phyloP scores from a whole-genome alignment of 2,329 filamentous ascomycete species.

The Fusarium longipes region DNA sequence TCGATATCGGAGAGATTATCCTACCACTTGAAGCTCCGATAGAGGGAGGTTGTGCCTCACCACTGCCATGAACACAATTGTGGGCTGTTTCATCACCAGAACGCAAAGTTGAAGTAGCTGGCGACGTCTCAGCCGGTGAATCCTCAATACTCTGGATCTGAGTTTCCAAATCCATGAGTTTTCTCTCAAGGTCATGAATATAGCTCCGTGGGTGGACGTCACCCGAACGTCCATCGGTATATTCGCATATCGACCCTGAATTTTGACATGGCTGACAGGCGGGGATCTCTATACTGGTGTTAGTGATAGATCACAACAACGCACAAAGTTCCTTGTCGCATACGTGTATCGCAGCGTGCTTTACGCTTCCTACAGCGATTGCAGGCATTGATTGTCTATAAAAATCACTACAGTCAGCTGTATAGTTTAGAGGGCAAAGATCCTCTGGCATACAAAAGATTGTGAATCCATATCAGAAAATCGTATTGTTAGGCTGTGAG shows the following conservation, averaged over 20 bases:
- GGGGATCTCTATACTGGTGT: not conserved
- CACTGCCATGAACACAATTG: not conserved
- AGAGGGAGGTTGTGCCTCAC: not conserved
- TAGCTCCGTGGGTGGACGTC: not conserved
- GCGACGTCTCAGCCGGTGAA: not conserved
- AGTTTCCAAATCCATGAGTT: not conserved
- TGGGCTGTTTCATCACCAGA: not conserved
- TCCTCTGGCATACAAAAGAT: constrained; percentile 1
- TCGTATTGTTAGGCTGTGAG: not conserved
- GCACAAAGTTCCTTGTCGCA: rapidly evolving
- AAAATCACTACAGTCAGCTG: not conserved
- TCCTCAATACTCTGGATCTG: not conserved
- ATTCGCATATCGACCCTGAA: constrained; percentile 8
- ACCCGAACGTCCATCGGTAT: constrained; percentile 13
- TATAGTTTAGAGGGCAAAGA: no score
- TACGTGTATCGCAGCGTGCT: constrained; percentile 19
- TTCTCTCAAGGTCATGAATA: constrained; percentile 11
- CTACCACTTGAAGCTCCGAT: constrained; percentile 11
- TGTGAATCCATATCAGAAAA: not conserved
- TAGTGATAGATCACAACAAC: rapidly evolving
- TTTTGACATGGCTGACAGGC: constrained; percentile 16
- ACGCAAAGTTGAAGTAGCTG: not conserved
- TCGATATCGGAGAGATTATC: no score
- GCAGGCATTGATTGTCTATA: constrained; percentile 17
- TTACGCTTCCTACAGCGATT: constrained; percentile 24